A percentile compares a stretch with the other conserved stretches of the same genome.
phyloP scores from a whole-genome alignment of 1,139 yeast species.

The Spathaspora sp. region DNA sequence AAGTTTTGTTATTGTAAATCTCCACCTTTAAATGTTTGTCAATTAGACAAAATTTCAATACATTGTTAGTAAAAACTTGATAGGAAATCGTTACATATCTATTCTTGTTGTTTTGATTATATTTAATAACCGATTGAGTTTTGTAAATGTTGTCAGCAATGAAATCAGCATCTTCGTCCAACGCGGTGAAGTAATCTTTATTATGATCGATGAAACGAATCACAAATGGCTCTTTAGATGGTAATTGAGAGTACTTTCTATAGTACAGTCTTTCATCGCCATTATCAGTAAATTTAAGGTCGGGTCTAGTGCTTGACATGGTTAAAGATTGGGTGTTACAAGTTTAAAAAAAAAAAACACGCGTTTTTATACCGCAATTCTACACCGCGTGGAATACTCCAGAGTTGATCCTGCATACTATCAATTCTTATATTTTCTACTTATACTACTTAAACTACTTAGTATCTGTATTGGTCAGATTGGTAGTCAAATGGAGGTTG shows the following conservation, averaged over 20 bases:
- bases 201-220: conserved; percentile 70
- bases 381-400: background rate
- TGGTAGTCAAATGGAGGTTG: conserved; percentile 30
- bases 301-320: conserved; percentile 69
- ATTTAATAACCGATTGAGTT: conserved; percentile 76
- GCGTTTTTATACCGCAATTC: background rate
- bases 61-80: conserved; percentile 62
- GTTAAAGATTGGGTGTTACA: background rate
- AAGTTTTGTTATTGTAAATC: conserved; percentile 58
- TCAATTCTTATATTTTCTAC: background rate
- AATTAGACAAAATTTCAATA: conserved; percentile 65
- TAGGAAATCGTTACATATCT: conserved; percentile 77
- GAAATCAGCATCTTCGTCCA: conserved; percentile 76
- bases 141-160: conserved; percentile 84
- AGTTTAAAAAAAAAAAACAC: background rate
- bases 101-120: conserved; percentile 43
- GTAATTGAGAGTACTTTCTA: conserved; percentile 53
- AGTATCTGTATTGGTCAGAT: conserved; percentile 6
- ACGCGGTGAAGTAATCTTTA: conserved; percentile 73
- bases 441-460: background rate
- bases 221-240: conserved; percentile 47
- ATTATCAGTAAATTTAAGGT: conserved; percentile 66
- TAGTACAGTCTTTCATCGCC: conserved; percentile 67
- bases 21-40: conserved; percentile 76
- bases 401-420: background rate